Percentiles rank a stretch among this genome's conserved stretches.
Evolutionary conservation across 768 basidiomycete genomes (phyloP).

Genomic region (Tulasnella sp.): DNA sequence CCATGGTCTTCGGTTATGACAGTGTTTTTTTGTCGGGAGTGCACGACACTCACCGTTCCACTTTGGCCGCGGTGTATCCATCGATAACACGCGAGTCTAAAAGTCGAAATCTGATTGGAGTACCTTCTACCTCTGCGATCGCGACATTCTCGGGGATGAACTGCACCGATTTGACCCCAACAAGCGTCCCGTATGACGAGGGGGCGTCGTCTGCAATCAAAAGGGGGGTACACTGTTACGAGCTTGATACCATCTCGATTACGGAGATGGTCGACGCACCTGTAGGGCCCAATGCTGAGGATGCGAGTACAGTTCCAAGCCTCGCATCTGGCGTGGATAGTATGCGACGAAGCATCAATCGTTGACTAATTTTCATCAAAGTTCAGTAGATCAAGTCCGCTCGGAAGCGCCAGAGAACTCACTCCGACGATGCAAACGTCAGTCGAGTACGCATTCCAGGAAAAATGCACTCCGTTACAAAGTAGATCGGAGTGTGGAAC

Average conservation of each 20-base stretch:
- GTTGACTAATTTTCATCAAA: not conserved
- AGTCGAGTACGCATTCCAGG: slow-evolving; percentile 20
- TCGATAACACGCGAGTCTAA: not conserved
- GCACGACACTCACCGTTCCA: not conserved
- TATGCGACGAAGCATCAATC: slow-evolving; percentile 25
- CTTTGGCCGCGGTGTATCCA: slow-evolving; percentile 11
- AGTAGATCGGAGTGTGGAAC: slow-evolving; percentile 20
- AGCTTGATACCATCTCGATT: not conserved
- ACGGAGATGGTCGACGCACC: not conserved
- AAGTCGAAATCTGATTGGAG: slow-evolving; percentile 6
- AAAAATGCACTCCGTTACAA: not conserved
- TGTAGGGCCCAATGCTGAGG: not conserved
- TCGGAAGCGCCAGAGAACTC: not conserved
- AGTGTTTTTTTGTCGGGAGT: not conserved
- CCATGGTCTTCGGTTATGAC: too few relatives aligned
- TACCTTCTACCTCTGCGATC: slow-evolving; percentile 14
- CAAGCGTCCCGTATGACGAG: slow-evolving; percentile 15
- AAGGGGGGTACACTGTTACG: not conserved
- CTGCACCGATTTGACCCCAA: slow-evolving; percentile 11
- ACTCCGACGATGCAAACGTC: slow-evolving; percentile 15
- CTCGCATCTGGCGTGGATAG: slow-evolving; percentile 6
- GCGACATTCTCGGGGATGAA: slow-evolving; percentile 3
- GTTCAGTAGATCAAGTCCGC: not conserved
- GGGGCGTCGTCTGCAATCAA: not conserved
- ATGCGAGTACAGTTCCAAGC: slow-evolving; percentile 12